Conservation (phyloP, 257 asterid species). For the Nemophila menziesii region DNA sequence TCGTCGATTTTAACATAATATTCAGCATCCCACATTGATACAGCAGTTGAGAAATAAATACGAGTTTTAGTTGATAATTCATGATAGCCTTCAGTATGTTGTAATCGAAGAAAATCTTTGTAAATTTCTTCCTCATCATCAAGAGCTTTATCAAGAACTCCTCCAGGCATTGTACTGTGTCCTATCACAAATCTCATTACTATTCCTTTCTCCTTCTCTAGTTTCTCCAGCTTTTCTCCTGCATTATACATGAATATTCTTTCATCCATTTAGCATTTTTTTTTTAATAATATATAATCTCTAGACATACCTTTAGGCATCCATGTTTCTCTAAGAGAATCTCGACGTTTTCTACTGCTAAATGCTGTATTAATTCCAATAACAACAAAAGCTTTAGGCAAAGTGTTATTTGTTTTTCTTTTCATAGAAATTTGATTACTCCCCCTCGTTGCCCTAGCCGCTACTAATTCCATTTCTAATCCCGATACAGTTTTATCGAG, state of each 20-base stretch:
- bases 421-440: conserved; percentile 2
- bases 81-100: conserved; percentile 59
- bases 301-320: conserved; percentile 36
- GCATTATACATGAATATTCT: not conserved
- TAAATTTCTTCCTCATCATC: conserved; percentile 44
- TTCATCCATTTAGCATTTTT: too few relatives aligned
- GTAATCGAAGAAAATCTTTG: conserved; percentile 45
- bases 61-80: conserved; percentile 54
- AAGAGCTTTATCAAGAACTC: conserved; percentile 40
- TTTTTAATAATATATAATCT: not conserved
- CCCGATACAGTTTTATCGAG: conserved; percentile 39
- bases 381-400: conserved; percentile 37
- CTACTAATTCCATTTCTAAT: conserved; percentile 34
- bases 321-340: conserved; percentile 62
- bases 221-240: conserved; percentile 40
- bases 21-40: conserved; percentile 57
- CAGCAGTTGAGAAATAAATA: conserved; percentile 47
- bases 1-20: conserved; percentile 77
- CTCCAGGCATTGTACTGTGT: conserved; percentile 36
- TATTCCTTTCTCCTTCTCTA: conserved; percentile 57
- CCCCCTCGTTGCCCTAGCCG: conserved; percentile 15
- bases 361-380: conserved; percentile 66
- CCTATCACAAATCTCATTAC: conserved; percentile 60
- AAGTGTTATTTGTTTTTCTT: conserved; percentile 17
- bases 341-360: conserved; percentile 59